These are phyloP conservation scores for Strobilomyces echinocephalus DNA, from an alignment of 768 basidiomycete genomes.

Conservation along the genomic window DNA sequence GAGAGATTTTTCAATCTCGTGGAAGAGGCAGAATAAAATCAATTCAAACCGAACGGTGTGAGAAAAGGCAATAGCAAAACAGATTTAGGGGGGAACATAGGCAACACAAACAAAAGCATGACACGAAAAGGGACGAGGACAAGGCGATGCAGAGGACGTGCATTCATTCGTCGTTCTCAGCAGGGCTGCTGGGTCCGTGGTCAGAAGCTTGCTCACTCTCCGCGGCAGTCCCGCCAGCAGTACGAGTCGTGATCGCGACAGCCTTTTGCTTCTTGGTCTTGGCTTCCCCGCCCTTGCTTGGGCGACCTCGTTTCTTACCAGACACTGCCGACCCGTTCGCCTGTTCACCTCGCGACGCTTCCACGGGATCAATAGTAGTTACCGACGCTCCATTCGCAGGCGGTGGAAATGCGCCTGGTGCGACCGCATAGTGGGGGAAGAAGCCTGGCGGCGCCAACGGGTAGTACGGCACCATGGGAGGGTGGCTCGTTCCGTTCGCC, in stretches of 20 bases:
- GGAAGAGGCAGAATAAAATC: slow-evolving; percentile 25
- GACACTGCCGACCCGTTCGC: slow-evolving; percentile 14
- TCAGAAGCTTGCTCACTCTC: slow-evolving; percentile 28
- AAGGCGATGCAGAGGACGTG: background rate
- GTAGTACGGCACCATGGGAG: slow-evolving; percentile 34
- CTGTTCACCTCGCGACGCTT: slow-evolving; percentile 22
- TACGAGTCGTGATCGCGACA: background rate
- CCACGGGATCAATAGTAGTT: slow-evolving; percentile 24
- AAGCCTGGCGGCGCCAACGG: slow-evolving; percentile 37
- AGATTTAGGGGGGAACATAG: slow-evolving; percentile 4
- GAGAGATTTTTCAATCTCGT: slow-evolving; percentile 14
- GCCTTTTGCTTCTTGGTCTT: slow-evolving; percentile 34
- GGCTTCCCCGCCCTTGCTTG: slow-evolving; percentile 27
- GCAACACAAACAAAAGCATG: slow-evolving; percentile 10
- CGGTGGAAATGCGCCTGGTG: slow-evolving; percentile 31
- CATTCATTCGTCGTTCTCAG: slow-evolving; percentile 22
- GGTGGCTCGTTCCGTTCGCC: slow-evolving; percentile 27
- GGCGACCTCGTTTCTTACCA: slow-evolving; percentile 28
- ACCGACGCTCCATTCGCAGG: slow-evolving; percentile 24
- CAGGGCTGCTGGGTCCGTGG: slow-evolving; percentile 20
- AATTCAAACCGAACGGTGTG: slow-evolving; percentile 16
- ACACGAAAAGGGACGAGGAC: background rate
- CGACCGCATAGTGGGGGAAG: slow-evolving; percentile 34
- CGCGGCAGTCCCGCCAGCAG: slow-evolving; percentile 23
- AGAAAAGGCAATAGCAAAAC: background rate